Evolutionary conservation across 2,329 filamentous ascomycete genomes (phyloP).

Genomic region (Diaporthe australafricana): DNA sequence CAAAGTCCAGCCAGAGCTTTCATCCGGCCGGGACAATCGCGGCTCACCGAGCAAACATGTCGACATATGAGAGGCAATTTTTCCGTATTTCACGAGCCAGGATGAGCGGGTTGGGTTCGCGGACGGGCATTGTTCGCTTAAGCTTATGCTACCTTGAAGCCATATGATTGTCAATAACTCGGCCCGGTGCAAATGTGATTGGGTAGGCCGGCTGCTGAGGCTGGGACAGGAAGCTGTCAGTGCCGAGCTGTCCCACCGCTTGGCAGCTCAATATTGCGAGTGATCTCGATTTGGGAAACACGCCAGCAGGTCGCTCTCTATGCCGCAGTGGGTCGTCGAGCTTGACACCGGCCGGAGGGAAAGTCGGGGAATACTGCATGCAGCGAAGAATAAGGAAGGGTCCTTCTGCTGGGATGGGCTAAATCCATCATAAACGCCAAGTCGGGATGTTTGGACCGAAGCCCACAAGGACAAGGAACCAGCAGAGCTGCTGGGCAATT

Average conservation of each 20-base stretch:
- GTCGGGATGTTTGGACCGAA: background rate
- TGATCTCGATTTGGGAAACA: background rate
- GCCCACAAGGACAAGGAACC: background rate
- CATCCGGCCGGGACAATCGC: background rate
- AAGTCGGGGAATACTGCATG: background rate
- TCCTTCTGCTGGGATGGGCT: background rate
- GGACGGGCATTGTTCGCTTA: background rate
- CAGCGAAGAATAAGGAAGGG: background rate
- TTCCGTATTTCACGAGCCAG: background rate
- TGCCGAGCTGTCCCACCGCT: constrained; percentile 21
- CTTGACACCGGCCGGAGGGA: background rate
- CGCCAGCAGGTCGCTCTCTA: background rate
- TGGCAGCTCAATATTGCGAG: constrained; percentile 6
- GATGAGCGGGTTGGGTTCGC: background rate
- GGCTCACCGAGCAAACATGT: background rate
- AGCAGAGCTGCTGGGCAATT: background rate
- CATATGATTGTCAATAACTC: constrained; percentile 6
- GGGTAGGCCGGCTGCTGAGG: background rate
- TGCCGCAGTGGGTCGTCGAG: background rate
- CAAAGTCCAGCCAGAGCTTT: background rate
- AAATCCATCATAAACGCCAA: background rate
- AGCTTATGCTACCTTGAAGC: background rate
- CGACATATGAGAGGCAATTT: background rate
- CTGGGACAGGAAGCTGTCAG: constrained; percentile 20
- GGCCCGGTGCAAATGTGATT: constrained; percentile 22